Conservation (phyloP, 768 basidiomycete species). For the Psilocybe cyanescens region DNA sequence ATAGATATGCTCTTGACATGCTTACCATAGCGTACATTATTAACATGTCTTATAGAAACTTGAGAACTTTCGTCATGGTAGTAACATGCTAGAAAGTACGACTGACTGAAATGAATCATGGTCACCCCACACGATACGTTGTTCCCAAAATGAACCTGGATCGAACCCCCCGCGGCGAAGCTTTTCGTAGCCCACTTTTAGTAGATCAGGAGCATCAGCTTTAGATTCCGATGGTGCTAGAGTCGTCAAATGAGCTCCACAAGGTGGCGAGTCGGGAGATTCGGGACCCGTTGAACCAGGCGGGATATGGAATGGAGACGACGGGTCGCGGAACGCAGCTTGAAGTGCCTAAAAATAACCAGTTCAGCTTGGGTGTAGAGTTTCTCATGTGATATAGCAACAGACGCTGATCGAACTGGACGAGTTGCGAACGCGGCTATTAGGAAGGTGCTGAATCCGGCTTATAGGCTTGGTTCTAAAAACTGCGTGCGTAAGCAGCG, state of each 20-base stretch:
- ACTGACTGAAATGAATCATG: slow-evolving; percentile 79
- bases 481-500: background rate
- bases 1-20: background rate
- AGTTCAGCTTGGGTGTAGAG: background rate
- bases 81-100: background rate
- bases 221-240: slow-evolving; percentile 12
- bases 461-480: background rate
- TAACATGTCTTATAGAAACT: slow-evolving; percentile 61
- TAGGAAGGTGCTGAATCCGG: background rate
- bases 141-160: slow-evolving; percentile 74
- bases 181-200: slow-evolving; percentile 44
- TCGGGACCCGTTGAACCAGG: slow-evolving; percentile 64
- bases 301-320: slow-evolving; percentile 66
- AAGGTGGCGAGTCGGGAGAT: slow-evolving; percentile 52
- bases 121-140: slow-evolving; percentile 79
- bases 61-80: slow-evolving; percentile 1
- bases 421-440: background rate
- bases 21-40: slow-evolving; percentile 76
- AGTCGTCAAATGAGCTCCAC: slow-evolving; percentile 15
- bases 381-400: background rate
- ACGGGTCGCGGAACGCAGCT: slow-evolving; percentile 63
- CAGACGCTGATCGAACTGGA: slow-evolving; percentile 22
- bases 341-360: slow-evolving; percentile 53
- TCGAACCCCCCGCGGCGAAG: slow-evolving; percentile 57
- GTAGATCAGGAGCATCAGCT: slow-evolving; percentile 15